Conservation (phyloP, 2,329 filamentous ascomycete genomes). For the Aspergillus luchuensis region DNA sequence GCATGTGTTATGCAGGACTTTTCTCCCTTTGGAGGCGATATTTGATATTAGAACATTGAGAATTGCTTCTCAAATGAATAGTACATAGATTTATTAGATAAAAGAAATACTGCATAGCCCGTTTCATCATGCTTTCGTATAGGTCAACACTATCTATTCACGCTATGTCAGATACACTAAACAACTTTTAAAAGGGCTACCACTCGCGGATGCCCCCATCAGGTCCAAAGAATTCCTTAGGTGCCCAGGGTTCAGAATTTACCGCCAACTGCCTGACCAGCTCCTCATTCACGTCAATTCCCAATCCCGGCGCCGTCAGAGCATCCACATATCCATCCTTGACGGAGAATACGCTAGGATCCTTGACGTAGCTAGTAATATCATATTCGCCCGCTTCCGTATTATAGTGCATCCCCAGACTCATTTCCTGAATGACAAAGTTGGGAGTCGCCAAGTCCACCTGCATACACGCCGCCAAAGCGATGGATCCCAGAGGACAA, state of each 20-base stretch:
- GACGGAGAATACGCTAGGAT: constrained; percentile 66
- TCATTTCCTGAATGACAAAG: constrained; percentile 78
- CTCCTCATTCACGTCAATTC: constrained; percentile 72
- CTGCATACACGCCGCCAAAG: constrained; percentile 70
- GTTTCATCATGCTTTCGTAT: not conserved
- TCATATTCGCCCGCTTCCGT: constrained; percentile 62
- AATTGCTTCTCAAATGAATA: not conserved
- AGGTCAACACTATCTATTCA: not conserved
- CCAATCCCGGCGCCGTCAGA: constrained; percentile 63
- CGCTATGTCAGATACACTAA: constrained; percentile 14
- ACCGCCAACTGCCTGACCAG: constrained; percentile 61
- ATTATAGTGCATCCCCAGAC: constrained; percentile 78
- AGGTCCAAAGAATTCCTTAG: constrained; percentile 67
- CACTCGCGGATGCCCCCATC: constrained; percentile 70
- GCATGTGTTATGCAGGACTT: too few relatives aligned
- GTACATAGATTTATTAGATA: not conserved
- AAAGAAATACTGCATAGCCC: not conserved
- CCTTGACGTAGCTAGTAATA: constrained; percentile 66
- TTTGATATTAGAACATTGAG: not conserved
- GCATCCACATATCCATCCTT: constrained; percentile 66
- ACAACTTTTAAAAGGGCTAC: constrained; percentile 43
- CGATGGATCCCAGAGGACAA: constrained; percentile 72
- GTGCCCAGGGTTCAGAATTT: constrained; percentile 65
- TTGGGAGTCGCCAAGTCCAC: constrained; percentile 64
- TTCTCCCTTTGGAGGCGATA: too few relatives aligned